A percentile compares a stretch with the other conserved stretches of the same genome.
Conservation (phyloP, 2,329 filamentous ascomycete genomes). For the Bipolaris cookei region DNA sequence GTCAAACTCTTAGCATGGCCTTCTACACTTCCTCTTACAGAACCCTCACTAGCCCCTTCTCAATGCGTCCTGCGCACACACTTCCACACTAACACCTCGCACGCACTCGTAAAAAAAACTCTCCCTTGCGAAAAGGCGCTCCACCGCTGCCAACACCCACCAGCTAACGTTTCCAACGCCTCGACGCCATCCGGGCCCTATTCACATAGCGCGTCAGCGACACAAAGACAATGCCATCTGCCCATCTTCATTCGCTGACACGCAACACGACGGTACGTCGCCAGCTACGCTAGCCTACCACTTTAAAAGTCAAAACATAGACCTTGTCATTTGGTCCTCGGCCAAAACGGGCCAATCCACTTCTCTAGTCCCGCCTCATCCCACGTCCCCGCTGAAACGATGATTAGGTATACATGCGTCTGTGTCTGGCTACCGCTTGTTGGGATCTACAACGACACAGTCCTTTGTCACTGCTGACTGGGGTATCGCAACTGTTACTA, state of each 20-base stretch:
- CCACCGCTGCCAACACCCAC: neutral
- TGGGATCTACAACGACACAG: slow-evolving; percentile 27
- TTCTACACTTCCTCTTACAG: neutral
- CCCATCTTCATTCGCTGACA: slow-evolving; percentile 12
- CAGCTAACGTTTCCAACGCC: slow-evolving; percentile 12
- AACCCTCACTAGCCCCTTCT: neutral
- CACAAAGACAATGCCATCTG: slow-evolving; percentile 1
- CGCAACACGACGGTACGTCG: neutral
- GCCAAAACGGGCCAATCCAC: neutral
- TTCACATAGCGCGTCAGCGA: slow-evolving; percentile 6
- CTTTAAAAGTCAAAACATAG: neutral
- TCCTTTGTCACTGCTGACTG: slow-evolving; percentile 21
- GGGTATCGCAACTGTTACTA: slow-evolving; percentile 19
- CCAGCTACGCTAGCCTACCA: slow-evolving; percentile 5
- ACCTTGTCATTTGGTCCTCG: slow-evolving; percentile 1
- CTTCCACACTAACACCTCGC: neutral
- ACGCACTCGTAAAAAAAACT: neutral
- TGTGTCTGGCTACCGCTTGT: slow-evolving; percentile 20
- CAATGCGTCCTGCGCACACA: neutral
- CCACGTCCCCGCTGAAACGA: slow-evolving; percentile 9
- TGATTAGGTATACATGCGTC: neutral
- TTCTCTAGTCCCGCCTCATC: slow-evolving; percentile 8
- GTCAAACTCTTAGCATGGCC: slow-evolving; percentile 17
- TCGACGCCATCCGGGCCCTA: slow-evolving; percentile 1
- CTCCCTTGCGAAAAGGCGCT: neutral